A percentile compares a stretch with the other conserved stretches of the same genome.
Conservation (phyloP, 805 yeast genomes). For the Spencermartinsiella europaea region DNA sequence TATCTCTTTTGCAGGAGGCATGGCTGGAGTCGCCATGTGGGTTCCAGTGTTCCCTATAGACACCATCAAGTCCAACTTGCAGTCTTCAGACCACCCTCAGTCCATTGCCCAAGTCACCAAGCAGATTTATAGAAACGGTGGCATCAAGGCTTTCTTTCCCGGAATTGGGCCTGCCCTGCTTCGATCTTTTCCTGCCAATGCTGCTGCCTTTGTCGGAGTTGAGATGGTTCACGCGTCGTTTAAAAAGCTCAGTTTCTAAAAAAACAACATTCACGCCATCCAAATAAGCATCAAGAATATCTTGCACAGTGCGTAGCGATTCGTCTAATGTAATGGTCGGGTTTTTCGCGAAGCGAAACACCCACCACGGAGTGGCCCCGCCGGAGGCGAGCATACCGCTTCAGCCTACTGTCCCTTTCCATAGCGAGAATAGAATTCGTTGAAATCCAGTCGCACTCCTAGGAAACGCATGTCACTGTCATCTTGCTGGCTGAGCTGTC, state of each 20-base stretch:
- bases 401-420: too few relatives aligned
- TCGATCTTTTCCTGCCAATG: slow-evolving; percentile 96
- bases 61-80: slow-evolving; percentile 83
- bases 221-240: slow-evolving; percentile 57
- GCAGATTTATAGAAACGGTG: slow-evolving; percentile 68
- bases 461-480: slow-evolving; percentile 33
- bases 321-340: too few relatives aligned
- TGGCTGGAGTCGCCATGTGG: slow-evolving; percentile 98
- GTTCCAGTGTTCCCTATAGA: slow-evolving; percentile 91
- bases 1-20: slow-evolving; percentile 86
- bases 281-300: too few relatives aligned
- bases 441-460: slow-evolving; percentile 33
- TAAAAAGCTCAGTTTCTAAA: slow-evolving; percentile 14
- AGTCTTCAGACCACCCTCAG: slow-evolving; percentile 47
- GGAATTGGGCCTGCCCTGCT: slow-evolving; percentile 94
- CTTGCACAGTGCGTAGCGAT: too few relatives aligned
- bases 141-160: slow-evolving; percentile 90
- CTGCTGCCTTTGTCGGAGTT: slow-evolving; percentile 97
- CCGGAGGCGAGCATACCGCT: too few relatives aligned
- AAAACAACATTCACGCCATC: too few relatives aligned
- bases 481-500: slow-evolving; percentile 23
- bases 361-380: too few relatives aligned
- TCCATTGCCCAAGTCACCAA: slow-evolving; percentile 62
- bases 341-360: too few relatives aligned
- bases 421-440: slow-evolving; percentile 26